Percentiles rank a stretch among this genome's conserved stretches.
These are phyloP conservation scores for Hysterium pulicare DNA, from an alignment of 2,329 filamentous ascomycete species.

Conservation along the genomic window DNA sequence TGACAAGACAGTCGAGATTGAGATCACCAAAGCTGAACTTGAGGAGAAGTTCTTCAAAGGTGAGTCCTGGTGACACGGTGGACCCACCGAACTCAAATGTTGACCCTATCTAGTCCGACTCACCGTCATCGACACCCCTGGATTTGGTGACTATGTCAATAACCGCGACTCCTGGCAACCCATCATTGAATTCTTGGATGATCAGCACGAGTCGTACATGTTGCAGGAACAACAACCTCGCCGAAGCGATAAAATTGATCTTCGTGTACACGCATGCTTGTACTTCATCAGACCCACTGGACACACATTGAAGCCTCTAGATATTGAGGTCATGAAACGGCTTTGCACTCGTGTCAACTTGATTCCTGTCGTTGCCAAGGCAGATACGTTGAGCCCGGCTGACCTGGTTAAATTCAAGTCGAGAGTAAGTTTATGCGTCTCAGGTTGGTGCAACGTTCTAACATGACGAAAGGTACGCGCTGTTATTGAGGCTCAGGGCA, in stretches of 20 bases:
- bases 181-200: conserved; percentile 99
- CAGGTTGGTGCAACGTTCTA: conserved; percentile 7
- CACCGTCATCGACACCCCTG: conserved; percentile 97
- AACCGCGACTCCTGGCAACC: conserved; percentile 99
- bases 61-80: conserved; percentile 37
- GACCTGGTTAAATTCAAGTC: conserved; percentile 94
- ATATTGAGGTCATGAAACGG: conserved; percentile 99
- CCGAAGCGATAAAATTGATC: conserved; percentile 97
- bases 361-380: conserved; percentile 98
- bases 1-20: conserved; percentile 99
- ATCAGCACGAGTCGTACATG: conserved; percentile 99
- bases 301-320: conserved; percentile 95
- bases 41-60: conserved; percentile 99
- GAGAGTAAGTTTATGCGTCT: conserved; percentile 60
- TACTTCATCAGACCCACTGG: conserved; percentile 99
- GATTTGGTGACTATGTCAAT: conserved; percentile 99
- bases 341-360: conserved; percentile 96
- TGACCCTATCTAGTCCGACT: conserved; percentile 70
- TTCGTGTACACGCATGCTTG: conserved; percentile 95
- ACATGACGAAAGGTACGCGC: conserved; percentile 67
- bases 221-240: conserved; percentile 99
- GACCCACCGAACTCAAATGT: conserved; percentile 5
- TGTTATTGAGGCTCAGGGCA: conserved; percentile 96
- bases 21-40: conserved; percentile 98
- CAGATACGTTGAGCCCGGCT: conserved; percentile 89